Evolutionary conservation across 306 rosid genomes (phyloP).

Genomic region (Cicer chorassanicum): DNA sequence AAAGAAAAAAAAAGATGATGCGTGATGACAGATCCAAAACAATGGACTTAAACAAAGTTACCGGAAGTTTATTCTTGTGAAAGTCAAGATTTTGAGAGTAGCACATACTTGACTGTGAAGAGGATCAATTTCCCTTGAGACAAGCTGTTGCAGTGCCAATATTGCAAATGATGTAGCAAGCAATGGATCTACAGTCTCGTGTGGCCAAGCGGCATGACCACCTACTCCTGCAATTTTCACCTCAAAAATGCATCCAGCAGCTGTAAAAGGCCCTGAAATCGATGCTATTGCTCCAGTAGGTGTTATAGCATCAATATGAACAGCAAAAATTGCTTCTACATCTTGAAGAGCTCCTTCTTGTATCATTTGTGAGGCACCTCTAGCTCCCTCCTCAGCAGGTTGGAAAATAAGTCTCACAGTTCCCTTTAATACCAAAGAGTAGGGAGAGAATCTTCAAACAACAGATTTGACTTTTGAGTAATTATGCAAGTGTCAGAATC

Average conservation of each 20-base stretch:
- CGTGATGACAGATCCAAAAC: constrained; percentile 1
- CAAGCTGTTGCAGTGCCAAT: constrained; percentile 71
- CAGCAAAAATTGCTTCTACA: constrained; percentile 64
- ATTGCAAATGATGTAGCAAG: constrained; percentile 71
- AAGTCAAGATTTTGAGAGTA: constrained; percentile 43
- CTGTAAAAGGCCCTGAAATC: constrained; percentile 57
- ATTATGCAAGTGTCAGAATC: constrained; percentile 28
- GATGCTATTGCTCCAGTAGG: constrained; percentile 67
- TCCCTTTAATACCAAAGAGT: constrained; percentile 60
- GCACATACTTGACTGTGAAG: constrained; percentile 61
- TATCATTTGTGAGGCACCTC: constrained; percentile 65
- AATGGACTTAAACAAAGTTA: constrained; percentile 24
- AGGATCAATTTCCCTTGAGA: constrained; percentile 76
- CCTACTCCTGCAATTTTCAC: constrained; percentile 64
- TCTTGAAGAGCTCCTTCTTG: constrained; percentile 66
- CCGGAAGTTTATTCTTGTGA: not conserved
- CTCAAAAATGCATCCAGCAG: constrained; percentile 65
- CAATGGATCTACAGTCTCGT: constrained; percentile 58
- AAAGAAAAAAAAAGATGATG: not conserved
- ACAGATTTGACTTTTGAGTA: constrained; percentile 31
- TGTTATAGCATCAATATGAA: constrained; percentile 50
- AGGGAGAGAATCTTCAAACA: not conserved
- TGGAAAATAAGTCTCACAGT: constrained; percentile 74
- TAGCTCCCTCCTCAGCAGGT: constrained; percentile 82
- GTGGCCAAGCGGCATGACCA: constrained; percentile 73